Base-by-base conservation (phyloP, 768 basidiomycete species). In the Glaciozyma antarctica region DNA sequence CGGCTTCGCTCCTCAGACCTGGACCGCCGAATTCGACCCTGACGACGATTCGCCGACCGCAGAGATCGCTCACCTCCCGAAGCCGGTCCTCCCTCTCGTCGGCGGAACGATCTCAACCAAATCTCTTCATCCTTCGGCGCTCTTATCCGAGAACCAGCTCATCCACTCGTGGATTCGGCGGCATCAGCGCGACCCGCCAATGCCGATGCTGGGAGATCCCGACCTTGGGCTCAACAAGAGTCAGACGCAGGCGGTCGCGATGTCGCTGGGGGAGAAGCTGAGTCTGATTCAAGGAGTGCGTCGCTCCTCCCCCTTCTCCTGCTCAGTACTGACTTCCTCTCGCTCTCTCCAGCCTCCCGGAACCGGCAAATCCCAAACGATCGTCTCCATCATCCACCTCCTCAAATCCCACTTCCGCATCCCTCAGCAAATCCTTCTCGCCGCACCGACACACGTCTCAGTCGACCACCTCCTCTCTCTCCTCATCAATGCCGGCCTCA, bases 391-490 rank as follows among this genome's bases (percentile, higher is more conserved):
- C 47, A 67, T 73, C 59, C 26, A 56, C 2, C 69, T 74, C 32
- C 65, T 66, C 63, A 74, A 90, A 86, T 75, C 77, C 5, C 84
- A 90, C 73, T 97, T 92, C 75, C 81, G 86, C 75, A 84, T 93
- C 15, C 83, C 88, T 8, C 83, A 87, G 44, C 90, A 90, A 2
- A 79, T 94, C 48, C 82, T 97, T 19, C 86, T 94, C n/a, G 89
- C 88, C 75, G 92, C 92, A 0, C 94, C 88, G 74, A 95, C 93
- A 48, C 93, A 95, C 71, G 88, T 85, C 24, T 91, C 93, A 0
- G 90, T 93, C 24, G 91, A 95, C 74, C 89, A 93, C 70, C 83
- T 95, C 13, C 84, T 92, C 45, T 85, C 87, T 73, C 88, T 88
- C 0, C 79, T 92, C 30, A 76, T 77, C 2, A 62, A 72, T 10